A percentile compares a stretch with the other conserved stretches of the same genome.
Evolutionary conservation across 2,329 filamentous ascomycete genomes (phyloP).

Genomic region (Geosmithia putterillii): DNA sequence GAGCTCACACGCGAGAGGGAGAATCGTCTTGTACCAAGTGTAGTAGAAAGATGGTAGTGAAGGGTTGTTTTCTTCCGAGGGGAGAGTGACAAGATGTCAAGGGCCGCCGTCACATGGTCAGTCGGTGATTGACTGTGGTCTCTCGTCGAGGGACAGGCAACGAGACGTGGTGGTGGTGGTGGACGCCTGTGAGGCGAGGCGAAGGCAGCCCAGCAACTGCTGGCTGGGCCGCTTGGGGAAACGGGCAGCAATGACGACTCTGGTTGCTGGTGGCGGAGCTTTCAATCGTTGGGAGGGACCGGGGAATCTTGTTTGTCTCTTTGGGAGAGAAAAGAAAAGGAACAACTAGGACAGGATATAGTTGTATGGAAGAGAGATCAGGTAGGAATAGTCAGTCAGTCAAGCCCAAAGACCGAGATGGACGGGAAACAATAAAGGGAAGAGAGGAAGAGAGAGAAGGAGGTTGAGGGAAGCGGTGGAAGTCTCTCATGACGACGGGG

Average conservation of each 20-base stretch:
- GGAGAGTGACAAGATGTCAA: background rate
- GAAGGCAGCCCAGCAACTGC: constrained; percentile 2
- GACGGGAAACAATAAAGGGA: background rate
- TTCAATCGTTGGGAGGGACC: background rate
- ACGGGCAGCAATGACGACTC: constrained; percentile 1
- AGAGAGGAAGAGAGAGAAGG: background rate
- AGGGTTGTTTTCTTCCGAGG: background rate
- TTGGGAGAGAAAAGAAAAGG: background rate
- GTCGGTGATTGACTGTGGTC: background rate
- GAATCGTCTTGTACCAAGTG: constrained; percentile 1
- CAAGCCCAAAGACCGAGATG: background rate
- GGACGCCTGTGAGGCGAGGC: background rate
- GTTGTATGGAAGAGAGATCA: background rate
- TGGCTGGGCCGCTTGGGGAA: constrained; percentile 1
- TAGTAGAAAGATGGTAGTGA: background rate
- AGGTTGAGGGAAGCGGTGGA: background rate
- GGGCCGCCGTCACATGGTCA: constrained; percentile 2
- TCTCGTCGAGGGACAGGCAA: no score
- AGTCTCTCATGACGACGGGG: constrained; percentile 2
- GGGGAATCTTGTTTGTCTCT: no score
- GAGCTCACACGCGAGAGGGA: background rate
- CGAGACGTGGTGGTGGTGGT: background rate
- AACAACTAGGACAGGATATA: background rate
- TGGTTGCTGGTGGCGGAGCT: background rate
- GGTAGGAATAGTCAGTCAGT: no score